phyloP scores from a whole-genome alignment of 305 asterid species.

The Solanum hybrid region DNA sequence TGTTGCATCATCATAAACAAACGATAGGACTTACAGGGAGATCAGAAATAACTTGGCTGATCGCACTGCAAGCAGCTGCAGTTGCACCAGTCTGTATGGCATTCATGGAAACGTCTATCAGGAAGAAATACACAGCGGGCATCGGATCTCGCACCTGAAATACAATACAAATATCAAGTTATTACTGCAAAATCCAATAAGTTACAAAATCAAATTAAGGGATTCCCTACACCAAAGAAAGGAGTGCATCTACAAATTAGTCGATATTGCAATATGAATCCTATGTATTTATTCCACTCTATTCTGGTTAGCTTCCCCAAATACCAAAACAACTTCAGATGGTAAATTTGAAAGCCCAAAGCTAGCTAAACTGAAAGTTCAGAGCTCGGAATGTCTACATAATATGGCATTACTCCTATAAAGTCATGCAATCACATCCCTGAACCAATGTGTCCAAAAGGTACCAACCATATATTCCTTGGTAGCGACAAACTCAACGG shows the following conservation, averaged over 20 bases:
- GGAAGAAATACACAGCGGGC: conserved; percentile 96
- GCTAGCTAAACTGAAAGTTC: not conserved
- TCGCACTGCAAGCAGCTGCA: conserved; percentile 96
- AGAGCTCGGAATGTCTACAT: not conserved
- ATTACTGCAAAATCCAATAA: not conserved
- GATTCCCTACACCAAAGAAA: not conserved
- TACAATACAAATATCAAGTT: not conserved
- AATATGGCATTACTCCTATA: not conserved
- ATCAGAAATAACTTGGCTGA: conserved; percentile 86
- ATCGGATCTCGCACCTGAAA: conserved; percentile 94
- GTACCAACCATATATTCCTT: conserved; percentile 80
- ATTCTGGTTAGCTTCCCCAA: not conserved
- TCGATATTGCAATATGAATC: not conserved
- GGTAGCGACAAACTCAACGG: conserved; percentile 95
- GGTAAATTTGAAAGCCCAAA: not conserved
- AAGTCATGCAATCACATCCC: not conserved
- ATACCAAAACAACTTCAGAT: not conserved
- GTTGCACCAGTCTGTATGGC: conserved; percentile 98
- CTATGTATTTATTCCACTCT: not conserved
- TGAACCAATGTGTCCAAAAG: not conserved
- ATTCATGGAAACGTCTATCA: conserved; percentile 89
- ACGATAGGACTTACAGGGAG: conserved; percentile 74
- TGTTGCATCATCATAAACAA: not conserved
- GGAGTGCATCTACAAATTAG: not conserved
- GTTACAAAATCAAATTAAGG: not conserved